Evolutionary conservation across 1,139 yeast species (phyloP), one percentile per base, ranked within the genome.

Genomic region (Taphrina populina): DNA sequence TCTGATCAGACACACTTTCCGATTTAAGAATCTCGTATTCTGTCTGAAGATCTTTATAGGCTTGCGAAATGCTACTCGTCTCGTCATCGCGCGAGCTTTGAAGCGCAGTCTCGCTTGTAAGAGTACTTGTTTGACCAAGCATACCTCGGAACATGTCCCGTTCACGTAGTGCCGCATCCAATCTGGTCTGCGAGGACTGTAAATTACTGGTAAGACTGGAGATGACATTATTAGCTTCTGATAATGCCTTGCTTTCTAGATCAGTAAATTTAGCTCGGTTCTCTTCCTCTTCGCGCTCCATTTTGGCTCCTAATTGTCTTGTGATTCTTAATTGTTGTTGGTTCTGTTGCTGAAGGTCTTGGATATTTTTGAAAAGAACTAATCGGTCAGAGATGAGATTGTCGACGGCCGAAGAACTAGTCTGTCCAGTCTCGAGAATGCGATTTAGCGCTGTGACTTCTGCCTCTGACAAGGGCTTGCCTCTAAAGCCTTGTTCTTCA

Each of bases 201-300:
- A 85, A 70, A 62, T 84, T 85, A 8, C 80, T 77, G 66, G 85
- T 82, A 55, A 90, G 72, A 1, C 81, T 76, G 33, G 79, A 68
- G 41, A 90, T 84, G 0, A 95, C 92, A 45, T 82, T 82, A 59
- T 81, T 81, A 2, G 96, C 95, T 62, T 84, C 94, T 52, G 76
- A 77, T 7, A 83, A 74, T 0, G 84, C 85, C 8, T 75, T 72
- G n/a, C 78, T 75, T 64, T 82, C 87, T 32, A 78, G 64, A 13
- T 71, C 71, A 35, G 74, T 74, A 59, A 76, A 69, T 56, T 71
- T 73, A 7, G 44, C 24, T 8, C 52, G 52, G 33, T 20, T 40
- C 13, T 62, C 62, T 13, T 56, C 57, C 60, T 81, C 83, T 54
- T 75, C 74, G 40, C 67, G 66, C 65, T 90, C 96, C 62, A 88